These are phyloP conservation scores for Hymenoscyphus occultus DNA, from an alignment of 2,329 filamentous ascomycete species.

Conservation along the genomic window DNA sequence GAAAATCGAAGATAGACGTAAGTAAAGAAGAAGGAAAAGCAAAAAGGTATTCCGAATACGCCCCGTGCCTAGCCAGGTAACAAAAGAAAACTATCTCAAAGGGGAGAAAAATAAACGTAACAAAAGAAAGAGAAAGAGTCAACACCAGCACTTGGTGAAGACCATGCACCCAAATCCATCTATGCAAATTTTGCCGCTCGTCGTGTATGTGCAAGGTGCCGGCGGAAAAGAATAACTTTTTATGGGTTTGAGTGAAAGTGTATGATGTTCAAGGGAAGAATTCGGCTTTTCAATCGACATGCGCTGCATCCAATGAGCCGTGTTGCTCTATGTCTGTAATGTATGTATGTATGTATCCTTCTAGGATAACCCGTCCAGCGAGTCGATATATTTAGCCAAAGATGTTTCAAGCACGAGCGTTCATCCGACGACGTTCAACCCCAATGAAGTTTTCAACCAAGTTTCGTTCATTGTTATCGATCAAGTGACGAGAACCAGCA, in stretches of 20 bases:
- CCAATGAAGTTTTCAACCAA: conserved; percentile 13
- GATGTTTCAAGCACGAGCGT: neutral
- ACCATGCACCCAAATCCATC: conserved; percentile 6
- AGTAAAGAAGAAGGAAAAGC: neutral
- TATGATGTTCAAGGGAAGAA: neutral
- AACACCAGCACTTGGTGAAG: conserved; percentile 17
- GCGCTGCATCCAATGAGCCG: conserved; percentile 2
- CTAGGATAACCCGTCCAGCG: neutral
- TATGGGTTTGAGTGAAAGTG: neutral
- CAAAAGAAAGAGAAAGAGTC: conserved; percentile 2
- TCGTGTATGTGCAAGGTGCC: conserved; percentile 3
- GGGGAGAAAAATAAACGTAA: neutral
- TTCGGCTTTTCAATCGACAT: neutral
- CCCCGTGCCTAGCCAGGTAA: neutral
- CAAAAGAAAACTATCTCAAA: neutral
- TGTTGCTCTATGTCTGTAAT: neutral
- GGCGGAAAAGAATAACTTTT: neutral
- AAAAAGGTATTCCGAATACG: conserved; percentile 7
- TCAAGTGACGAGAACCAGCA: conserved; percentile 18
- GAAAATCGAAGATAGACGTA: neutral
- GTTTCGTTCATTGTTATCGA: conserved; percentile 11
- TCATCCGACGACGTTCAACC: conserved; percentile 8
- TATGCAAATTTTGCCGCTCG: neutral
- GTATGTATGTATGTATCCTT: neutral
- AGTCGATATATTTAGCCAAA: neutral